Base-by-base conservation (phyloP, 1,284 basidiomycete genomes). In the Xerocomus nothofagi region DNA sequence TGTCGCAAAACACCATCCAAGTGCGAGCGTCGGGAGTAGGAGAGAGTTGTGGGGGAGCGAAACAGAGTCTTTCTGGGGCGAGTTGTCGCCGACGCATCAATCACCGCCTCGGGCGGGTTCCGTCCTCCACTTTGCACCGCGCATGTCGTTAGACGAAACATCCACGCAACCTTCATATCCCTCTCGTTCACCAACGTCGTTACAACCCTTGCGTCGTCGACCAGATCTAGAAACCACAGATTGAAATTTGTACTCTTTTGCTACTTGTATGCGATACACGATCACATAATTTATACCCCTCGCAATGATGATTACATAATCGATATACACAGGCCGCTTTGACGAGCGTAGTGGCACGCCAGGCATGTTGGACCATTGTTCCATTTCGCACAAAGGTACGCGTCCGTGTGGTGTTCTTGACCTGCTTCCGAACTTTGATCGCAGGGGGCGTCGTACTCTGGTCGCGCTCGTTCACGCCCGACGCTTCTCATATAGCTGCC, bases 381-480 rank as follows among this genome's bases (percentile, higher is more conserved):
- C 91, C 40, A 93, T 93, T 65, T 91, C 88, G 11, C 91, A 93
- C 70, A 91, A 91, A 77, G 91, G 91, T 87, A 55, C 40, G 55
- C 47, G 10, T 30, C 33, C 5, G 4, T 20, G 6, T 32, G 18
- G 26, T 14, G 10, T 43, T 29, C 14, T n/a, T 11, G 50, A 32
- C n/a, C 20, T 15, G 4, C 21, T 17, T 42, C 43, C 6, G 23
- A 57, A 24, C 15, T 39, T 53, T 15, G n/a, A 43, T 55, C 50
- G 12, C 62, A 93, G 93, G 93, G 57, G 94, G 94, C 29, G 75
- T 96, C 49, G 88, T 98, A 31, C 78, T 98, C 30, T 98, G 93
- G 93, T 92, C 90, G 20, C 83, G 87, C 52, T 93, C 91, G 2
- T 97, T 93, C 71, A 94, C 91, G 1, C 93, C 93, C 21, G 81